phyloP scores from a whole-genome alignment of 768 basidiomycete genomes.

The Udeniomyces megalosporus region DNA sequence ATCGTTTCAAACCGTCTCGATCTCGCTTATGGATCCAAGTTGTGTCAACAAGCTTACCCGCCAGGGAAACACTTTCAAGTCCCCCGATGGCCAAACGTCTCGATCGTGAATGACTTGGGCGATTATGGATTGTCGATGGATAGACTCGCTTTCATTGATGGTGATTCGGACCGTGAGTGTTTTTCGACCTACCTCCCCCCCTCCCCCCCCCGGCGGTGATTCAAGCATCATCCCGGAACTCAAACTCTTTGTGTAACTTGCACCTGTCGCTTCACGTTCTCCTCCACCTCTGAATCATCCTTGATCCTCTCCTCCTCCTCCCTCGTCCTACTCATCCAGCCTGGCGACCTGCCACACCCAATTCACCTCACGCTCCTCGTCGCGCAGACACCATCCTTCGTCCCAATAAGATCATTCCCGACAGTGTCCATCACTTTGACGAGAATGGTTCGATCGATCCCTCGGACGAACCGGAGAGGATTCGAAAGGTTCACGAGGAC shows the following conservation, averaged over 20 bases:
- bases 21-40: slow-evolving; percentile 51
- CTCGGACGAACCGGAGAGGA: slow-evolving; percentile 53
- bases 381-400: slow-evolving; percentile 53
- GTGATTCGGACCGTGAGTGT: slow-evolving; percentile 40
- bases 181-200: background rate
- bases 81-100: slow-evolving; percentile 59
- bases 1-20: slow-evolving; percentile 67
- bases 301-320: background rate
- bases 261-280: too few species aligned
- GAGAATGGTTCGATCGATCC: slow-evolving; percentile 54
- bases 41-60: slow-evolving; percentile 57
- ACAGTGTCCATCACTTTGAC: slow-evolving; percentile 43
- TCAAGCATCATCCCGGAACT: too few species aligned
- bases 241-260: too few species aligned
- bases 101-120: slow-evolving; percentile 66
- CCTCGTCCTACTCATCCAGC: slow-evolving; percentile 33
- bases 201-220: too few species aligned
- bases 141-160: slow-evolving; percentile 72
- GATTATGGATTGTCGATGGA: slow-evolving; percentile 67
- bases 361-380: slow-evolving; percentile 36
- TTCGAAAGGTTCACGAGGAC: slow-evolving; percentile 61
- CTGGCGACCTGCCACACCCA: slow-evolving; percentile 54
- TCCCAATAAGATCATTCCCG: slow-evolving; percentile 74
- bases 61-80: slow-evolving; percentile 60
- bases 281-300: too few species aligned